Conservation (phyloP, 1,139 yeast genomes). For the Candida labiduridarum region DNA sequence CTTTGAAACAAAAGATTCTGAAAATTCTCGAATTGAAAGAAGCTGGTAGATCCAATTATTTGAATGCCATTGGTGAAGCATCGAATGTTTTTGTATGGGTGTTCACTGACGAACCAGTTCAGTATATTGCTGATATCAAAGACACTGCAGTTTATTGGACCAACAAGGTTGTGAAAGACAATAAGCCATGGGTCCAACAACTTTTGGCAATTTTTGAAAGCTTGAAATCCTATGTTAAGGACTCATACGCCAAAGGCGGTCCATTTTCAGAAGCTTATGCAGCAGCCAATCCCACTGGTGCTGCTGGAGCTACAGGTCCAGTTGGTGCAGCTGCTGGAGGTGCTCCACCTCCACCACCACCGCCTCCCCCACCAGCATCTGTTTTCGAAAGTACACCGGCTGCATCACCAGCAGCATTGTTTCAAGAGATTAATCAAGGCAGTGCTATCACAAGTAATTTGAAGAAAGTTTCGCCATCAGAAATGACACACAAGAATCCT, state of each 20-base stretch:
- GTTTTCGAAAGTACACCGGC: slow-evolving; percentile 40
- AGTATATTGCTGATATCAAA: slow-evolving; percentile 77
- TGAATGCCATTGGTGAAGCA: slow-evolving; percentile 87
- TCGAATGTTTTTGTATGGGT: slow-evolving; percentile 93
- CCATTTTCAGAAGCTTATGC: slow-evolving; percentile 39
- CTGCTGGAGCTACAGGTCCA: slow-evolving; percentile 23
- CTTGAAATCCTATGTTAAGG: slow-evolving; percentile 72
- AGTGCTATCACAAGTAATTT: slow-evolving; percentile 79
- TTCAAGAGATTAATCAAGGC: slow-evolving; percentile 89
- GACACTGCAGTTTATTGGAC: slow-evolving; percentile 96
- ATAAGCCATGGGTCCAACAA: slow-evolving; percentile 77
- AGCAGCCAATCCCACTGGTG: slow-evolving; percentile 17
- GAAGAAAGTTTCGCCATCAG: slow-evolving; percentile 88
- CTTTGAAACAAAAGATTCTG: slow-evolving; percentile 65
- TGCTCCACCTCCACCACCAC: slow-evolving; percentile 81
- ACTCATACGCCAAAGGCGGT: slow-evolving; percentile 62
- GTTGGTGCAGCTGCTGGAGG: slow-evolving; percentile 23
- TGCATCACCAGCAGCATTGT: slow-evolving; percentile 63
- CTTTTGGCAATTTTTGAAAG: slow-evolving; percentile 67
- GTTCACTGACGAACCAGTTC: slow-evolving; percentile 68
- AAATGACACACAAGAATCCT: slow-evolving; percentile 95
- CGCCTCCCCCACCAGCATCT: slow-evolving; percentile 53
- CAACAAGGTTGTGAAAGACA: slow-evolving; percentile 78
- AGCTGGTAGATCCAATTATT: slow-evolving; percentile 70
- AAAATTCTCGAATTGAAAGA: slow-evolving; percentile 70